Base-by-base conservation (phyloP, 306 rosid species). In the Sphenostylis stenocarpa region DNA sequence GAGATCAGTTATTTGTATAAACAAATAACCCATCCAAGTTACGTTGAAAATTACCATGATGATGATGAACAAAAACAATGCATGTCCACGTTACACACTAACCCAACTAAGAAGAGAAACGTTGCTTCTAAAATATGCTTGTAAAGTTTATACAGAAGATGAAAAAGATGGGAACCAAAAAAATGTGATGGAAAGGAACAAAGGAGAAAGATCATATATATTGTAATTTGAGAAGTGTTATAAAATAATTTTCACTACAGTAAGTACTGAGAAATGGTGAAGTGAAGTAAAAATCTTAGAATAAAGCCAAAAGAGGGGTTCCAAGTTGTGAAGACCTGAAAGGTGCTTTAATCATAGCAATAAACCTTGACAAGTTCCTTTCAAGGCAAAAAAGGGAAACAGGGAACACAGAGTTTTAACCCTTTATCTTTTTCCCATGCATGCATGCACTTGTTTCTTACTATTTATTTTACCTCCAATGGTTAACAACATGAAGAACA, bases 321-420 rank as follows among this genome's bases (percentile, higher is more conserved):
- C 36, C 82, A 74, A 45, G 70, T 29, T 69, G 71, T 49, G 66
- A 84, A 78, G 60, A 52, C 67, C 49, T 70, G 72, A 80, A 75
- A 79, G 8, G 55, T 64, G 43, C 87, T 84, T 84, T 84, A 84
- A 84, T 84, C 84, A 70, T 63, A 63, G 69, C 80, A 80, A 52
- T 24, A 64, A 84, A 70, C 75, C 69, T 65, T 76, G 87, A 75
- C 75, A 70, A 20, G 87, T 84, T 75, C 45, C 84, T 84, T 84
- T 80, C 87, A 28, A 13, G 36, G 68, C 64, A 16, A 79, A 60
- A 68, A 33, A 68, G 12, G 63, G 58, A 23, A 53, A 41, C 74
- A 75, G n/a, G 16, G 24, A 81, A 63, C 80, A 53, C 73, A 53
- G 48, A 44, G 66, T 31, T 71, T 77, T 77, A 58, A 71, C 75